A percentile compares a stretch with the other conserved stretches of the same genome.
Evolutionary conservation across 768 basidiomycete genomes (phyloP).

Genomic region (Tulasnella sp.): DNA sequence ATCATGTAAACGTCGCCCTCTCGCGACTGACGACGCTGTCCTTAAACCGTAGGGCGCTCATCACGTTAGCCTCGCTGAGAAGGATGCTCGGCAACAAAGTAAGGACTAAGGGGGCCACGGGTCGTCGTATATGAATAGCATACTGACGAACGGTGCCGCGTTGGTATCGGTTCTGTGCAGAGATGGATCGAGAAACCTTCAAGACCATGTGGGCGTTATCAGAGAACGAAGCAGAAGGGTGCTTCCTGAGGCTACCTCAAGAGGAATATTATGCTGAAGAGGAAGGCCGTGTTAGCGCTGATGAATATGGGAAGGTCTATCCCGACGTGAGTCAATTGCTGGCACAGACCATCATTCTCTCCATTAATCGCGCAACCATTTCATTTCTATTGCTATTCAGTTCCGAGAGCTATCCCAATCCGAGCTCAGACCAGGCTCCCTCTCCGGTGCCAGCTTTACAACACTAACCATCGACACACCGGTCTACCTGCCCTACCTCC

Average conservation of each 20-base stretch:
- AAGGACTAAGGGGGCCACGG: not conserved
- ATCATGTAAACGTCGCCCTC: not conserved
- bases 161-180: conserved; percentile 44
- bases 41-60: conserved; percentile 69
- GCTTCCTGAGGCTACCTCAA: conserved; percentile 66
- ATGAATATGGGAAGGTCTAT: conserved; percentile 37
- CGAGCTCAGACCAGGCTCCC: conserved; percentile 50
- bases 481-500: conserved; percentile 65
- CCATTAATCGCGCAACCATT: not conserved
- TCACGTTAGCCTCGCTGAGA: conserved; percentile 63
- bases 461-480: conserved; percentile 72
- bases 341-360: not conserved
- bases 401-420: conserved; percentile 18
- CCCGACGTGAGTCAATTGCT: conserved; percentile 42
- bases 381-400: not conserved
- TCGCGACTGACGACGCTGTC: conserved; percentile 18
- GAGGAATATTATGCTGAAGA: conserved; percentile 59
- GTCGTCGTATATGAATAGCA: not conserved
- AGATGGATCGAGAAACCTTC: conserved; percentile 73
- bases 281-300: conserved; percentile 20
- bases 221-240: conserved; percentile 52
- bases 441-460: conserved; percentile 61
- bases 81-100: conserved; percentile 62
- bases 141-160: not conserved
- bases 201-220: conserved; percentile 75